Percentiles rank a stretch among this genome's conserved stretches.
phyloP scores from a whole-genome alignment of 2,329 filamentous ascomycete species.

The Epichloe festucae region DNA sequence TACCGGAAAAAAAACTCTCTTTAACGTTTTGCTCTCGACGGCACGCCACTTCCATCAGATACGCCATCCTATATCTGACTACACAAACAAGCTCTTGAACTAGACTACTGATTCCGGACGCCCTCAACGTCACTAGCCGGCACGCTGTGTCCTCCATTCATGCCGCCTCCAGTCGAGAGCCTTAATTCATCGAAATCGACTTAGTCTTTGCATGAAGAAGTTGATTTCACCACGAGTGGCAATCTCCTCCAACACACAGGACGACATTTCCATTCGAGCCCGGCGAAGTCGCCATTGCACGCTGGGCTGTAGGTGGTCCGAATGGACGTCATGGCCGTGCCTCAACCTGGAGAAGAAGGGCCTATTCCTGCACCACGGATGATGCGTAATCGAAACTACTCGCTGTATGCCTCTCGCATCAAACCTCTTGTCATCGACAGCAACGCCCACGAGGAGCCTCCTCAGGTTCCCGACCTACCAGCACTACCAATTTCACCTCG shows the following conservation, averaged over 20 bases:
- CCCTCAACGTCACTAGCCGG: too few relatives aligned
- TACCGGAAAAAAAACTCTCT: too few relatives aligned
- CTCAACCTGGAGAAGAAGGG: slow-evolving; percentile 7
- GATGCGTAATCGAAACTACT: slow-evolving; percentile 10
- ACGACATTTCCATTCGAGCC: slow-evolving; percentile 5
- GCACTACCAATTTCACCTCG: slow-evolving; percentile 25
- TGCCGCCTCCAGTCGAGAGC: neutral
- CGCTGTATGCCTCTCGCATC: slow-evolving; percentile 12
- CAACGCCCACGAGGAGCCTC: neutral
- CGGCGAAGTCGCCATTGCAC: slow-evolving; percentile 5
- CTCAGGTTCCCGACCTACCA: slow-evolving; percentile 17
- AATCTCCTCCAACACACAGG: neutral
- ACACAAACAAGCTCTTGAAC: too few relatives aligned
- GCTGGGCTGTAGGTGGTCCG: slow-evolving; percentile 9
- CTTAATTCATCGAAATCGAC: neutral
- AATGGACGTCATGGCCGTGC: slow-evolving; percentile 12
- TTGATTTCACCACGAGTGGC: neutral
- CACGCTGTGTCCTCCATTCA: neutral
- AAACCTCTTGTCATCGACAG: slow-evolving; percentile 7
- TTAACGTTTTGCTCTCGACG: too few relatives aligned
- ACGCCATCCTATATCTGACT: too few relatives aligned
- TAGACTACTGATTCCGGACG: too few relatives aligned
- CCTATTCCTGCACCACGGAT: slow-evolving; percentile 6
- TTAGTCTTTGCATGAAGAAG: neutral
- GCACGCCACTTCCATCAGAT: too few relatives aligned